Percentiles rank a stretch among this genome's conserved stretches.
These are phyloP conservation scores for Collybia nuda DNA, from an alignment of 768 basidiomycete genomes.

Conservation along the genomic window DNA sequence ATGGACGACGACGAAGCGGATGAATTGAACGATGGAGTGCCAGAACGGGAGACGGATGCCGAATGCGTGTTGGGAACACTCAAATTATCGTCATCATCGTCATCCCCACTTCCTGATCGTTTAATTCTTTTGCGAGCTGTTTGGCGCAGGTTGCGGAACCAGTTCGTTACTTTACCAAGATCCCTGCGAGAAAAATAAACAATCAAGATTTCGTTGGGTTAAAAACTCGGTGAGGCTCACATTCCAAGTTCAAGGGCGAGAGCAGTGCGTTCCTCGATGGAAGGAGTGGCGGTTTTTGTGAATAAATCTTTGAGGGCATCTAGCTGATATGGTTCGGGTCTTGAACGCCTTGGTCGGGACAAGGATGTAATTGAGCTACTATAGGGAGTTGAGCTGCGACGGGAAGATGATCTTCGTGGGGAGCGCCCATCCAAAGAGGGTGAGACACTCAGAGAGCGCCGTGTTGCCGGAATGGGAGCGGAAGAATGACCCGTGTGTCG, in stretches of 20 bases:
- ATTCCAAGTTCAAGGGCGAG: conserved; percentile 79
- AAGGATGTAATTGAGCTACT: conserved; percentile 34
- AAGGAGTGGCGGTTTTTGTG: conserved; percentile 66
- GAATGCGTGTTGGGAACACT: conserved; percentile 35
- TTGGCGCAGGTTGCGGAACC: conserved; percentile 85
- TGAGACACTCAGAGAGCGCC: conserved; percentile 39
- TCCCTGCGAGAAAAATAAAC: conserved; percentile 47
- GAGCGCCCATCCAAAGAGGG: conserved; percentile 37
- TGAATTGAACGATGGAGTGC: conserved; percentile 49
- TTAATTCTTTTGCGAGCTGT: conserved; percentile 73
- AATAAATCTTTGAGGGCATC: conserved; percentile 72
- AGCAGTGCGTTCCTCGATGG: conserved; percentile 76
- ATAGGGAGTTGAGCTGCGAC: conserved; percentile 46
- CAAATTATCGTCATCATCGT: conserved; percentile 46
- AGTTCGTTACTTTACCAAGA: conserved; percentile 82
- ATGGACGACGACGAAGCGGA: conserved; percentile 53
- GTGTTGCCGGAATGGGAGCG: conserved; percentile 24
- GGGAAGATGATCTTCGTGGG: conserved; percentile 36
- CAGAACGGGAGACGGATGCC: conserved; percentile 49
- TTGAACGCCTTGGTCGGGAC: conserved; percentile 65
- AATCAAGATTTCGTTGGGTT: conserved; percentile 12
- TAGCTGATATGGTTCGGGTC: conserved; percentile 79
- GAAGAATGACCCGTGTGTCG: conserved; percentile 32
- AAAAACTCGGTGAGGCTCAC: conserved; percentile 33
- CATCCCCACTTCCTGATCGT: conserved; percentile 44